These are phyloP conservation scores for Alnus rubra DNA, from an alignment of 306 rosid genomes.

Conservation along the genomic window DNA sequence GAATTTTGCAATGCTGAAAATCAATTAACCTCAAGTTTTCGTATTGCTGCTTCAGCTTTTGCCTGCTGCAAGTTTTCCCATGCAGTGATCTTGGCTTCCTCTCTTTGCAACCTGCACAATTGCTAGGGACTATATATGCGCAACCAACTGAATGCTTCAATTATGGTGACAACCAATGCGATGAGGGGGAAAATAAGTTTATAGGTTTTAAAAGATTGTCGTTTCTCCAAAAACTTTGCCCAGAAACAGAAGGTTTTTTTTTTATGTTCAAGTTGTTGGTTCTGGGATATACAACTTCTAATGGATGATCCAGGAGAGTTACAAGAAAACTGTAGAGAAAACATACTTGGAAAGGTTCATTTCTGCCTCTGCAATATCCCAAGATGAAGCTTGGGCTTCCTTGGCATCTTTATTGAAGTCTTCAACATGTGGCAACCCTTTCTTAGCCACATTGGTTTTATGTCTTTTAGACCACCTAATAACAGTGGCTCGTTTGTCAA, in stretches of 20 bases:
- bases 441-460: slow-evolving; percentile 28
- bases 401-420: slow-evolving; percentile 34
- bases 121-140: neutral
- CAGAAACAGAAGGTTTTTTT: neutral
- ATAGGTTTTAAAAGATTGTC: neutral
- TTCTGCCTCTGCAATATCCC: slow-evolving; percentile 55
- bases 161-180: neutral
- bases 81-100: slow-evolving; percentile 84
- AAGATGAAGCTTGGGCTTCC: slow-evolving; percentile 42
- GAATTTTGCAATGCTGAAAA: slow-evolving; percentile 4
- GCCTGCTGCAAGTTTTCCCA: slow-evolving; percentile 94
- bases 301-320: neutral
- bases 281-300: neutral
- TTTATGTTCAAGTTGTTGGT: neutral
- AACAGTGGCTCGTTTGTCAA: slow-evolving; percentile 61
- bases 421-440: slow-evolving; percentile 27
- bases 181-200: neutral
- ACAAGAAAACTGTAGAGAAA: neutral
- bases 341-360: slow-evolving; percentile 62
- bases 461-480: slow-evolving; percentile 44
- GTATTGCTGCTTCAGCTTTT: slow-evolving; percentile 80
- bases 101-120: slow-evolving; percentile 58
- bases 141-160: neutral
- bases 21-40: slow-evolving; percentile 72
- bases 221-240: neutral